Conservation (phyloP, 345 rosid species). For the Citrus medica region DNA sequence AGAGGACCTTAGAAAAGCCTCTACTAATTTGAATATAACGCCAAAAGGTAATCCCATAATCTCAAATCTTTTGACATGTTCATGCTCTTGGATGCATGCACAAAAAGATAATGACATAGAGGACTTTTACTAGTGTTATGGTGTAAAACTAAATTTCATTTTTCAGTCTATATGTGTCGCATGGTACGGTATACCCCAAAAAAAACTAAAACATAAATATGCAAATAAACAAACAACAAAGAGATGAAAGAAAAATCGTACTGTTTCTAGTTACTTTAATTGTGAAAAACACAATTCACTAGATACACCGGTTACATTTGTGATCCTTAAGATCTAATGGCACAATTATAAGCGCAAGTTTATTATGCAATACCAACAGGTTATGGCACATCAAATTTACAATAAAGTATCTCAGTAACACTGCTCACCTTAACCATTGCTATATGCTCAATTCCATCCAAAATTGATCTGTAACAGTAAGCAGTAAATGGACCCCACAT, state of each 20-base stretch:
- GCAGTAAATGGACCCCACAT: constrained; percentile 93
- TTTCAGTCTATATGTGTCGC: neutral
- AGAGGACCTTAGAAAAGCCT: neutral
- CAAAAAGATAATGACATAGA: neutral
- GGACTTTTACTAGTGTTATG: neutral
- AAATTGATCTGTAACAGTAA: constrained; percentile 66
- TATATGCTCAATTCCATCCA: constrained; percentile 94
- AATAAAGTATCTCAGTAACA: neutral
- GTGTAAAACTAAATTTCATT: neutral
- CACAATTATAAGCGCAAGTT: neutral
- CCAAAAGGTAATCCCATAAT: neutral
- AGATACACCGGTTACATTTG: neutral
- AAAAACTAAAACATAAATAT: neutral
- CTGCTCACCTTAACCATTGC: constrained; percentile 95
- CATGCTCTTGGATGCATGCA: neutral
- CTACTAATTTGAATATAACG: neutral
- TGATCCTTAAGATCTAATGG: neutral
- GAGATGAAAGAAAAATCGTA: neutral
- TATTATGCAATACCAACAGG: neutral
- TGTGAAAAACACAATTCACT: neutral
- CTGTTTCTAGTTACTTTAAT: neutral
- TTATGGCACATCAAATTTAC: neutral
- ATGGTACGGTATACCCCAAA: neutral
- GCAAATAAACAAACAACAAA: neutral
- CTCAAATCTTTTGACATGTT: neutral